Percentiles rank a stretch among this genome's conserved stretches.
Evolutionary conservation across 176 grass and related monocot genomes (phyloP).

Genomic region (Oryza glumipatula): DNA sequence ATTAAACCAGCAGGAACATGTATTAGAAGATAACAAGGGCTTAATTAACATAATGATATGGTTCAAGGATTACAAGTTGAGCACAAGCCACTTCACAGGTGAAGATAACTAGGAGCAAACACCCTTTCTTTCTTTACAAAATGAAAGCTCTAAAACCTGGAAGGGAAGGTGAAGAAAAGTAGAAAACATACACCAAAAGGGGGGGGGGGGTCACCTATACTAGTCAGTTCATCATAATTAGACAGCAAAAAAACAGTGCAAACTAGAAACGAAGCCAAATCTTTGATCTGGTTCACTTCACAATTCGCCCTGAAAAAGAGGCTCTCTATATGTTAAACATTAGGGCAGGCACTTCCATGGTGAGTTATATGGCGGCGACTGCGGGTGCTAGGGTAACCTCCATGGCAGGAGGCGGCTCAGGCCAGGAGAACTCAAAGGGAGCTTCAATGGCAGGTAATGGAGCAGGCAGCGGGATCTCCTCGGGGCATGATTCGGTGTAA

Average conservation of each 20-base stretch:
- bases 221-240: constrained; percentile 55
- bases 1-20: background rate
- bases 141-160: constrained; percentile 45
- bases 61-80: constrained; percentile 42
- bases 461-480: constrained; percentile 6
- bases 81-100: constrained; percentile 44
- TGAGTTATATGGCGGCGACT: constrained; percentile 40
- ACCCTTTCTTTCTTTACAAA: constrained; percentile 60
- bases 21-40: background rate
- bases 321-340: constrained; percentile 49
- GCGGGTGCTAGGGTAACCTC: constrained; percentile 17
- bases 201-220: constrained; percentile 39
- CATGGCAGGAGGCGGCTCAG: constrained; percentile 39
- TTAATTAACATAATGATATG: constrained; percentile 43
- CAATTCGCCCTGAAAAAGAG: constrained; percentile 30
- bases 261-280: constrained; percentile 57
- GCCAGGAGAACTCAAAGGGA: constrained; percentile 56
- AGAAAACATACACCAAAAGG: constrained; percentile 28
- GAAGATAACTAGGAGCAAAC: constrained; percentile 43
- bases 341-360: background rate
- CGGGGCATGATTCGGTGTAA: constrained; percentile 56
- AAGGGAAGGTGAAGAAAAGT: constrained; percentile 25
- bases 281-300: constrained; percentile 59
- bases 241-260: constrained; percentile 49
- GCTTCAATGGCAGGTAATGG: constrained; percentile 21